Evolutionary conservation across 2,329 filamentous ascomycete species (phyloP).

Genomic region (Pochonia chlamydosporia): DNA sequence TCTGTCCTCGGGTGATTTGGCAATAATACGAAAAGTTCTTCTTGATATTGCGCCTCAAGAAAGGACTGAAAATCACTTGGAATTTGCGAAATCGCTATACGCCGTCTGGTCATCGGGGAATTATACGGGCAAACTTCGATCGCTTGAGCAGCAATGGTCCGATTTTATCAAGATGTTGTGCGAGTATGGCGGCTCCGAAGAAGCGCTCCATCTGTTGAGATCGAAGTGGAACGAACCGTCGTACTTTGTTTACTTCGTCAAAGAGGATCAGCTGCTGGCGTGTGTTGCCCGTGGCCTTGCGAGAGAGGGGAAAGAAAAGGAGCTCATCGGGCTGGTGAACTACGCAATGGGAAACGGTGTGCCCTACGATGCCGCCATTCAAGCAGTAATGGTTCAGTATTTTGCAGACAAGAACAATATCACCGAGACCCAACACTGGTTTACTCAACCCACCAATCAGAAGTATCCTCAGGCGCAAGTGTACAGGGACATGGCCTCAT

Average conservation of each 20-base stretch:
- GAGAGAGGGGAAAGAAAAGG: conserved; percentile 49
- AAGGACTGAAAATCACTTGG: conserved; percentile 37
- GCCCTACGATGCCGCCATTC: conserved; percentile 38
- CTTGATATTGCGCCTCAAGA: conserved; percentile 35
- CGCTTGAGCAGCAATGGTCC: conserved; percentile 21
- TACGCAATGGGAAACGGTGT: conserved; percentile 43
- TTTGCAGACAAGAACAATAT: conserved; percentile 55
- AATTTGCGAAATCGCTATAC: conserved; percentile 40
- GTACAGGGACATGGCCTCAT: conserved; percentile 29
- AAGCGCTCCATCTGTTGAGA: conserved; percentile 42
- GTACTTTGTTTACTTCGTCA: conserved; percentile 14
- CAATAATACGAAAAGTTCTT: conserved; percentile 39
- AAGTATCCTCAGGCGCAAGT: conserved; percentile 15
- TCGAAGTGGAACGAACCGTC: conserved; percentile 21
- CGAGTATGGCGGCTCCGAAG: conserved; percentile 46
- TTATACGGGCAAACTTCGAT: conserved; percentile 13
- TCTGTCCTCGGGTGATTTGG: conserved; percentile 35
- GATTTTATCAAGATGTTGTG: conserved; percentile 37
- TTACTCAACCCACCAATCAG: conserved; percentile 44
- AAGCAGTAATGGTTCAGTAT: conserved; percentile 53
- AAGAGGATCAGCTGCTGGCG: conserved; percentile 18
- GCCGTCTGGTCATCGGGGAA: conserved; percentile 17
- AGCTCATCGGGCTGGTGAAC: conserved; percentile 50
- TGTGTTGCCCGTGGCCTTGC: conserved; percentile 50
- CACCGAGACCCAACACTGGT: conserved; percentile 62